These are phyloP conservation scores for Diplodia scrobiculata DNA, from an alignment of 2,329 filamentous ascomycete species.

Conservation along the genomic window DNA sequence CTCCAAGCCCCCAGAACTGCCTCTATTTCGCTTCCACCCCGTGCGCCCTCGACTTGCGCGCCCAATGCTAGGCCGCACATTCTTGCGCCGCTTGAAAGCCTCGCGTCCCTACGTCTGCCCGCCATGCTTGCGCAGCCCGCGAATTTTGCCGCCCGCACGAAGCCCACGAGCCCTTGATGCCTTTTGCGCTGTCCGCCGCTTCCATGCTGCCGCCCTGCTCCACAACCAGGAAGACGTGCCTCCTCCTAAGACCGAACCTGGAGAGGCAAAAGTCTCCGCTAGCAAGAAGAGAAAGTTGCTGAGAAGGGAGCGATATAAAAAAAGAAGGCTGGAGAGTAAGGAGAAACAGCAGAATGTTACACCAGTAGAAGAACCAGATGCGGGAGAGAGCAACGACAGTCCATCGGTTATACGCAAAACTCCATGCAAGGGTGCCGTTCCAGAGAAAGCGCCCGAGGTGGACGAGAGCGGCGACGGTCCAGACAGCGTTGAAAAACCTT, in stretches of 20 bases:
- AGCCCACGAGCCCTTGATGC: background rate
- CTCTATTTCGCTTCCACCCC: background rate
- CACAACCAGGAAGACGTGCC: background rate
- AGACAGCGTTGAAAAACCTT: background rate
- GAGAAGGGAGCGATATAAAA: background rate
- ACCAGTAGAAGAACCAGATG: background rate
- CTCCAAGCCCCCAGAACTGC: background rate
- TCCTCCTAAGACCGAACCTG: background rate
- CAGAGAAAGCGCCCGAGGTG: background rate
- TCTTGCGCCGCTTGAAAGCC: slow-evolving; percentile 9
- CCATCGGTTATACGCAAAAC: background rate
- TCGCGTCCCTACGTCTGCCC: slow-evolving; percentile 18
- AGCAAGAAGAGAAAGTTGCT: background rate
- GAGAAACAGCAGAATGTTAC: too few species aligned
- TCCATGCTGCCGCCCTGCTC: slow-evolving; percentile 1
- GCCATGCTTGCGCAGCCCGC: slow-evolving; percentile 25
- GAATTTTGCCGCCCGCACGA: background rate
- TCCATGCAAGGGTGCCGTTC: too few species aligned
- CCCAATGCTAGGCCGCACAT: slow-evolving; percentile 26
- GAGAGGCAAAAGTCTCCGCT: background rate
- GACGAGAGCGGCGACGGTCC: background rate
- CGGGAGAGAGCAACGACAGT: background rate
- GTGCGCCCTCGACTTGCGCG: background rate
- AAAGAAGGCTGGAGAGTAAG: background rate
- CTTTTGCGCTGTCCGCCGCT: slow-evolving; percentile 1